Conservation (phyloP, 352 stramenopile genomes). For the Discostella stelligera region DNA sequence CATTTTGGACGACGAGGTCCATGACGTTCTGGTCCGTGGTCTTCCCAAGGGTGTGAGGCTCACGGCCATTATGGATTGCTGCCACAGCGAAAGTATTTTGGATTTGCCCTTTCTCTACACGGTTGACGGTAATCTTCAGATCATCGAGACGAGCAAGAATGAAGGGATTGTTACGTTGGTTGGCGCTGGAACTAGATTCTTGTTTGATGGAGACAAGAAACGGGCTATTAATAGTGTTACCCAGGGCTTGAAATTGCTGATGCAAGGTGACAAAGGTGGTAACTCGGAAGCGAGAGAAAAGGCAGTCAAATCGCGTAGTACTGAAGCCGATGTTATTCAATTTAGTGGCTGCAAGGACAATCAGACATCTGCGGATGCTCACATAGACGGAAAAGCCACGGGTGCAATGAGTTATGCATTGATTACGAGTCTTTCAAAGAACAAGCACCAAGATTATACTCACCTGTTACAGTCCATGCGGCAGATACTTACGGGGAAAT, state of each 20-base stretch:
- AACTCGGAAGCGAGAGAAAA: conserved; percentile 36
- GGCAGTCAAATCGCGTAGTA: conserved; percentile 38
- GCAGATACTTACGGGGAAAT: conserved; percentile 33
- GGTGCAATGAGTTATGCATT: conserved; percentile 59
- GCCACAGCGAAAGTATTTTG: conserved; percentile 61
- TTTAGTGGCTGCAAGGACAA: conserved; percentile 58
- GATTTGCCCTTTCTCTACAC: conserved; percentile 74
- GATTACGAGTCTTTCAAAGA: conserved; percentile 40
- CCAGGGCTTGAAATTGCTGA: conserved; percentile 31
- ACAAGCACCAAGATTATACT: conserved; percentile 31
- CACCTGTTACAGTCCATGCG: conserved; percentile 27
- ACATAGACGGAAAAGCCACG: conserved; percentile 46
- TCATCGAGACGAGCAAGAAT: conserved; percentile 35
- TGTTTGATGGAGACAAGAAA: conserved; percentile 59
- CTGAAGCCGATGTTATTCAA: conserved; percentile 50
- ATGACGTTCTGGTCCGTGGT: conserved; percentile 33
- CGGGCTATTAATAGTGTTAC: conserved; percentile 8
- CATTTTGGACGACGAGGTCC: conserved; percentile 71
- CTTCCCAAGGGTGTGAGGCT: conserved; percentile 62
- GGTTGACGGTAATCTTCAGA: conserved; percentile 49
- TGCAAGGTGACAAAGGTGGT: conserved; percentile 31
- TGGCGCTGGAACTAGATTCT: conserved; percentile 42
- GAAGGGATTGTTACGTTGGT: conserved; percentile 29
- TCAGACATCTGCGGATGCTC: conserved; percentile 57
- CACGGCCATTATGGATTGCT: conserved; percentile 69